Base-by-base conservation (phyloP, 352 stramenopile genomes). In the Pseudoperonospora humuli region DNA sequence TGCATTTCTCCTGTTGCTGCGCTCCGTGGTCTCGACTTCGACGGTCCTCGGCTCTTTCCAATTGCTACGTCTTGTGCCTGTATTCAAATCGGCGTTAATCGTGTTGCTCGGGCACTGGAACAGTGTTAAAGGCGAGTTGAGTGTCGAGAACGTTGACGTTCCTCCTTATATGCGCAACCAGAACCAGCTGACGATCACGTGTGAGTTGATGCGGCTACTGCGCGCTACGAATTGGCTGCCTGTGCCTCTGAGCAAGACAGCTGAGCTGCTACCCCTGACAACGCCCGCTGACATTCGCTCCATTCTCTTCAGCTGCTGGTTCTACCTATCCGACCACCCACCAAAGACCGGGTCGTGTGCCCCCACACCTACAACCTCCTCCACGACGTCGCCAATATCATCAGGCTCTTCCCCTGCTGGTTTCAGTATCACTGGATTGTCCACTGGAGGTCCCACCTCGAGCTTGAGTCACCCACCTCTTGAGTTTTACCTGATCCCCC, bases 271-370 rank as follows among this genome's bases (percentile, higher is more conserved):
- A 13, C 80, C 76, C 10, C 34, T 86, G 24, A 83, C 78, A 1
- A 76, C 70, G 9, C 70, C 80, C 0, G 62, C 62, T 5, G 80
- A 92, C 29, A 84, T 90, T 26, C 77, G 80, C 17, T 60, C 57
- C 0, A 86, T 92, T 42, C 67, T 92, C 27, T 86, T 88, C 25
- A 84, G 73, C 52, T 86, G 76, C 47, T 92, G 80, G 80, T 86
- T 85, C 45, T 92, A 82, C 49, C 64, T 92, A 32, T 69, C 70
- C 1, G 78, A 92, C 37, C 71, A 88, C 20, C 77, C 80, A 6
- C 80, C 80, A 5, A 57, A 42, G 1, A 39, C 28, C 8, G 61
- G 60, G 3, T 67, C 58, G 0, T 41, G 56, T 14, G 68, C 52
- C 0, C 54, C 61, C 0, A 77, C 69, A 14, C 69, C 69, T 5